These are phyloP conservation scores for Lumnitzera littorea DNA, from an alignment of 345 rosid species.

Conservation along the genomic window DNA sequence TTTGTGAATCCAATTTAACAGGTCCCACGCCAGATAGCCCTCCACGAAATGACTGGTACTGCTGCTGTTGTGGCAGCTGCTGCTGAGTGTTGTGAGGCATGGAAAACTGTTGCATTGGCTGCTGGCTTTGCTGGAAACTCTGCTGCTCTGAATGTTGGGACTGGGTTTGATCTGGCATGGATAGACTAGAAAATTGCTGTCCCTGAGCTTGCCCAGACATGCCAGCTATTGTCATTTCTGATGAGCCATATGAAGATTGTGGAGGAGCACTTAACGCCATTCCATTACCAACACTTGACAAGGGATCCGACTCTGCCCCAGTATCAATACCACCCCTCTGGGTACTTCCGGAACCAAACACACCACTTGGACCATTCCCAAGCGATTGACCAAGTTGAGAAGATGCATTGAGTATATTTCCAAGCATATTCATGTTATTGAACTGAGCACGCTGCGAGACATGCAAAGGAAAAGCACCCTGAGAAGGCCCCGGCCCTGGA, in stretches of 20 bases:
- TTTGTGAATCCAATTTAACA: constrained; percentile 85
- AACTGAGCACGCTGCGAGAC: constrained; percentile 68
- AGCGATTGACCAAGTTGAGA: constrained; percentile 80
- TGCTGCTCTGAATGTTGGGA: constrained; percentile 59
- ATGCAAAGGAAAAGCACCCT: constrained; percentile 55
- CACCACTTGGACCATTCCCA: constrained; percentile 60
- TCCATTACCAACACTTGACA: constrained; percentile 59
- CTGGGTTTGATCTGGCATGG: constrained; percentile 65
- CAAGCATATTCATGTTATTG: constrained; percentile 69
- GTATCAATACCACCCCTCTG: constrained; percentile 53
- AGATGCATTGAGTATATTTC: constrained; percentile 65
- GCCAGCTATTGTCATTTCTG: constrained; percentile 59
- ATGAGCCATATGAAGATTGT: constrained; percentile 38
- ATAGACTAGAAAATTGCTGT: constrained; percentile 66
- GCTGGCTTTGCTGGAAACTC: constrained; percentile 73
- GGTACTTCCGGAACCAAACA: constrained; percentile 40
- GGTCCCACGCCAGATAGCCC: constrained; percentile 63
- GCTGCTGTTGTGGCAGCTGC: constrained; percentile 55
- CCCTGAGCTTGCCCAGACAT: constrained; percentile 67
- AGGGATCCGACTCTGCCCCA: constrained; percentile 73
- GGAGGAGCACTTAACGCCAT: constrained; percentile 58
- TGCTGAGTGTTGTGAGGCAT: constrained; percentile 32
- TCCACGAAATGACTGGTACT: constrained; percentile 52
- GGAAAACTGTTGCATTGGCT: constrained; percentile 58
- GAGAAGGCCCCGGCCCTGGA: constrained; percentile 61